phyloP scores from a whole-genome alignment of 78 protist genomes.

The Pigoraptor vietnamica region DNA sequence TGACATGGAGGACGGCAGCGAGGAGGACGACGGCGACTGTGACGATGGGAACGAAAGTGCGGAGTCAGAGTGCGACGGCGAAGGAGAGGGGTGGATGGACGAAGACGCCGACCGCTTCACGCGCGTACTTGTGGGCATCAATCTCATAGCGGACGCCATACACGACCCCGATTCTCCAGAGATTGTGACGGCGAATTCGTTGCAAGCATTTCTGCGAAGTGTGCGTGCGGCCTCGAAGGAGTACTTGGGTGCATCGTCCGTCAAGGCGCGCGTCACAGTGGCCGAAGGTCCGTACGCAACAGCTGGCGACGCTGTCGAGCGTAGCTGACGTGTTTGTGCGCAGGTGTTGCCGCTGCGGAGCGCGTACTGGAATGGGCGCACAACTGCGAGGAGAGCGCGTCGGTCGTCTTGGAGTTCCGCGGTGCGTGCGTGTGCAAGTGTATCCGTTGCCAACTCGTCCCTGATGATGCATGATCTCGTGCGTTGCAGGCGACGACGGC shows the following conservation, averaged over 20 bases:
- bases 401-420: not conserved
- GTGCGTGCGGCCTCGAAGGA: not conserved
- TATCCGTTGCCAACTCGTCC: no score
- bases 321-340: not conserved
- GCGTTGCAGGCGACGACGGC: no score
- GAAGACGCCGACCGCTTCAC: not conserved
- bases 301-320: no score
- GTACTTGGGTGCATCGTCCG: not conserved
- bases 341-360: not conserved
- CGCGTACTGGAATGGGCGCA: not conserved
- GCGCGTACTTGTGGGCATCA: not conserved
- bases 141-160: not conserved
- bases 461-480: no score
- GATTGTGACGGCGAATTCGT: not conserved
- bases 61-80: not conserved
- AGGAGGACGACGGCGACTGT: not conserved
- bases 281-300: not conserved
- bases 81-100: not conserved
- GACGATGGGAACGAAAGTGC: no score
- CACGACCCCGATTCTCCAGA: not conserved
- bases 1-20: not conserved
- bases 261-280: not conserved
- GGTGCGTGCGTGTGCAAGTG: not conserved
- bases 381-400: not conserved
- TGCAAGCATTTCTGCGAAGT: not conserved